Conservation (phyloP, 2,329 filamentous ascomycete genomes). For the Talaromyces sp. region DNA sequence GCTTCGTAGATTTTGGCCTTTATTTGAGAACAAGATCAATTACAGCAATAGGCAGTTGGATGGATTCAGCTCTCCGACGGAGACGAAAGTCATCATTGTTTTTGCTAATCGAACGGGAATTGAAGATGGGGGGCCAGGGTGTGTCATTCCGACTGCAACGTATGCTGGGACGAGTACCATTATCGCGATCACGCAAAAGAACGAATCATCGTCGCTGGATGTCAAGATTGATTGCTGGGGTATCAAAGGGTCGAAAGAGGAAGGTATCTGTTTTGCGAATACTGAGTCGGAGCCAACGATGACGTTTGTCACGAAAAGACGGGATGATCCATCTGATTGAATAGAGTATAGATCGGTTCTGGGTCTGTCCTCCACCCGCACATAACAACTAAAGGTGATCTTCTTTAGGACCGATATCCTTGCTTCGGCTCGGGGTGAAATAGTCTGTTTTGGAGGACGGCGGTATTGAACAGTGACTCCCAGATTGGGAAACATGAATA, state of each 20-base stretch:
- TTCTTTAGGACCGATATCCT: background rate
- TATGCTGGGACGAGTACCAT: constrained; percentile 48
- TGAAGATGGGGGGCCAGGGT: constrained; percentile 32
- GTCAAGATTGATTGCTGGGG: constrained; percentile 43
- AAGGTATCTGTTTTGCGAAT: constrained; percentile 45
- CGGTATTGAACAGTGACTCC: background rate
- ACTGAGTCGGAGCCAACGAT: constrained; percentile 37
- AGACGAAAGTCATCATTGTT: constrained; percentile 40
- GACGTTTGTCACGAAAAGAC: constrained; percentile 26
- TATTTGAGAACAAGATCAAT: constrained; percentile 32
- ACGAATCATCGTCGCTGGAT: constrained; percentile 21
- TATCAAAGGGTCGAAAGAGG: constrained; percentile 40
- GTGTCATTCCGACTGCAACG: constrained; percentile 34
- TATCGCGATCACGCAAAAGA: constrained; percentile 34
- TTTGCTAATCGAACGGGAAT: constrained; percentile 45
- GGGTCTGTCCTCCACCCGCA: background rate
- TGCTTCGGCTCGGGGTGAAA: background rate
- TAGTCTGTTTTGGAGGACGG: background rate
- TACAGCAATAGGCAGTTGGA: constrained; percentile 15
- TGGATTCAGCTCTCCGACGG: constrained; percentile 11
- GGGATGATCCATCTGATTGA: background rate
- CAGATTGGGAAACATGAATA: background rate
- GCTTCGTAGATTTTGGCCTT: constrained; percentile 55
- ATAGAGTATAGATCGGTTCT: background rate
- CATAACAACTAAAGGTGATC: background rate